Conservation (phyloP, 1,284 basidiomycete genomes). For the Leccinum brunneo-olivaceum region DNA sequence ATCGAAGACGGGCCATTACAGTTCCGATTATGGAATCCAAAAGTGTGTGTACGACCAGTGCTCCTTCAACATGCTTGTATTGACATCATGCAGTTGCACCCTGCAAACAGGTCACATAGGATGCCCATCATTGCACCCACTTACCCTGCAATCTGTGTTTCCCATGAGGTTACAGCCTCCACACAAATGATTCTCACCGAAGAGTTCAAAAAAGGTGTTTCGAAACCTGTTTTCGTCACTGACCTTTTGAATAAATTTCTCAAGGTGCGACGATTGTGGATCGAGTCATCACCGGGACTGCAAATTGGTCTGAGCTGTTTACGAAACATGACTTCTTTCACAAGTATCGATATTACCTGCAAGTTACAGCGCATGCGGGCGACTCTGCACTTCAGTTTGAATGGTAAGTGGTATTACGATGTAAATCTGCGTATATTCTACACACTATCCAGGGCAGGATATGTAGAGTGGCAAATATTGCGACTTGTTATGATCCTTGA, state of each 20-base stretch:
- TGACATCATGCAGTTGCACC: slow-evolving; percentile 64
- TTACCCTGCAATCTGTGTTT: slow-evolving; percentile 99
- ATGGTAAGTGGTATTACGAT: slow-evolving; percentile 57
- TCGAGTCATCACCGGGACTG: slow-evolving; percentile 78
- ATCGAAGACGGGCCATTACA: slow-evolving; percentile 94
- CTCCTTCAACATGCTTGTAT: not conserved
- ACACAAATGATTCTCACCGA: slow-evolving; percentile 96
- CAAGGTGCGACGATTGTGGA: slow-evolving; percentile 89
- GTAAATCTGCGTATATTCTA: slow-evolving; percentile 5
- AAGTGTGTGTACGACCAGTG: slow-evolving; percentile 40
- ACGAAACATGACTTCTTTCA: slow-evolving; percentile 95
- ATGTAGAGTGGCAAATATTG: slow-evolving; percentile 95
- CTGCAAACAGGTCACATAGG: slow-evolving; percentile 86
- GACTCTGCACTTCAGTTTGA: slow-evolving; percentile 85
- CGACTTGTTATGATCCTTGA: slow-evolving; percentile 98
- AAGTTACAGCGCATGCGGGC: slow-evolving; percentile 89
- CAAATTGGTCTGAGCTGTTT: slow-evolving; percentile 91
- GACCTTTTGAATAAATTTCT: slow-evolving; percentile 4
- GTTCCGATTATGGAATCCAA: slow-evolving; percentile 97
- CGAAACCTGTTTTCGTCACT: not conserved
- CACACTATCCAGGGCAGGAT: slow-evolving; percentile 65
- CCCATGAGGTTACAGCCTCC: slow-evolving; percentile 94
- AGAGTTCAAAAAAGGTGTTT: slow-evolving; percentile 86
- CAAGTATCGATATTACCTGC: slow-evolving; percentile 97
- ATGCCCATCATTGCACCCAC: slow-evolving; percentile 99